Base-by-base conservation (phyloP, 2,329 filamentous ascomycete species). In the Fusarium sp. region DNA sequence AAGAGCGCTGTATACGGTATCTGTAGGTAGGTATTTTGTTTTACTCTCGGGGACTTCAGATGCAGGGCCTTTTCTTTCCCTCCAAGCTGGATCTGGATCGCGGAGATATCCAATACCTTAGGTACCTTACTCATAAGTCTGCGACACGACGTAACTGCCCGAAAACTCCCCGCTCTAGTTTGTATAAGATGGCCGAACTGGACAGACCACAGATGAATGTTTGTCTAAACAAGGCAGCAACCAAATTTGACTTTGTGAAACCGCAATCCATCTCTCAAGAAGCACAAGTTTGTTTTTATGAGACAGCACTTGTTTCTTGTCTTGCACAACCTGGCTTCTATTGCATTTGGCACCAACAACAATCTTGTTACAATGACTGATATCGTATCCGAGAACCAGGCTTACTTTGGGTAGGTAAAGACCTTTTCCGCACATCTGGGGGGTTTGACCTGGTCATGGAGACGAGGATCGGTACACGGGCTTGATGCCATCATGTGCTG, bases 321-420 rank as follows among this genome's bases (percentile, higher is more conserved):
- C 57, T 48, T 53, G 37, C 30, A 65, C 42, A 61, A 52, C 51
- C 52, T 69, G 37, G 44, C 58, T 60, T 32, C 58, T 25, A 45
- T 61, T 53, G 56, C 49, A 59, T 37, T 47, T 64, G 46, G 48
- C 55, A 49, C 29, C 57, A 79, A 79, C 77, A 67, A 78, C 34
- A 73, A 77, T 60, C 41, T 57, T 49, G 54, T 54, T 48, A 58
- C 44, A 58, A 82, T 81, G 79, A 63, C 78, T 37, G 76, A 78
- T 61, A 61, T 77, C 20, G 62, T 77, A 18, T 74, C 74, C 37
- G 70, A 75, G 30, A 84, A 84, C 72, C 76, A 81, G 76, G 75
- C 77, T 34, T 80, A 79, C 63, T 84, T 84, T 77, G 80, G 83
- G 83, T 84, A 73, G 74, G 81, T 76, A 47, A 12, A 22, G 14